A percentile compares a stretch with the other conserved stretches of the same genome.
Evolutionary conservation across 2,329 filamentous ascomycete species (phyloP).

Genomic region (Aspergillus quadricinctus): DNA sequence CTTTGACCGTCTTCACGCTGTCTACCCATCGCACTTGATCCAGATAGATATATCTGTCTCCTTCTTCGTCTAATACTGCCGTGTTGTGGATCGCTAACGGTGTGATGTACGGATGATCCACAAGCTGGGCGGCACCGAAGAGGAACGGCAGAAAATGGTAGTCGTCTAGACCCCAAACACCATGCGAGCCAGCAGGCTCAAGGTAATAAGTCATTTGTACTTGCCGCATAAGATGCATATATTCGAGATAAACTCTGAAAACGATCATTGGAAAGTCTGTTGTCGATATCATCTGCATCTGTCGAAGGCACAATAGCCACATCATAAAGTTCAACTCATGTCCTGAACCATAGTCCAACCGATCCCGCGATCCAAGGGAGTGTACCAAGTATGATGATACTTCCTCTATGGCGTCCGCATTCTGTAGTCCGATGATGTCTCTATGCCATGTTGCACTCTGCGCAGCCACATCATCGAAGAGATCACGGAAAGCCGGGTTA

Average conservation of each 20-base stretch:
- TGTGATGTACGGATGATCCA: conserved; percentile 77
- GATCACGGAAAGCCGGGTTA: conserved; percentile 82
- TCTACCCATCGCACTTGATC: conserved; percentile 94
- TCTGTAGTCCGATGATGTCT: conserved; percentile 34
- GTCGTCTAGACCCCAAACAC: conserved; percentile 96
- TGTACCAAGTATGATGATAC: conserved; percentile 74
- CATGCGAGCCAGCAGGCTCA: conserved; percentile 92
- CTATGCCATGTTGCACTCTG: conserved; percentile 40
- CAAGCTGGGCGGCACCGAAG: conserved; percentile 84
- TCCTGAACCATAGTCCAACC: conserved; percentile 95
- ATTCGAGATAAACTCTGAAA: conserved; percentile 73
- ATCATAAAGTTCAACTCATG: conserved; percentile 97
- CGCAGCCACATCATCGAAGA: conserved; percentile 56
- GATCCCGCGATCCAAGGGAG: conserved; percentile 76
- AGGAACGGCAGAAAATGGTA: conserved; percentile 97
- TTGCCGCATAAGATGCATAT: conserved; percentile 79
- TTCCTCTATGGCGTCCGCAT: conserved; percentile 59
- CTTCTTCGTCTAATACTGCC: conserved; percentile 80
- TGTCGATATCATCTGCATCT: conserved; percentile 61
- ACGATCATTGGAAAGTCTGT: conserved; percentile 70
- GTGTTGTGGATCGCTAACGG: conserved; percentile 81
- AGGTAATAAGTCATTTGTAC: conserved; percentile 93
- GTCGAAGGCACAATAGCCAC: conserved; percentile 92
- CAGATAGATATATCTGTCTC: conserved; percentile 79
- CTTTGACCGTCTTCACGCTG: conserved; percentile 91